A percentile compares a stretch with the other conserved stretches of the same genome.
phyloP scores from a whole-genome alignment of 2,329 filamentous ascomycete species.

The Monilinia polystroma region DNA sequence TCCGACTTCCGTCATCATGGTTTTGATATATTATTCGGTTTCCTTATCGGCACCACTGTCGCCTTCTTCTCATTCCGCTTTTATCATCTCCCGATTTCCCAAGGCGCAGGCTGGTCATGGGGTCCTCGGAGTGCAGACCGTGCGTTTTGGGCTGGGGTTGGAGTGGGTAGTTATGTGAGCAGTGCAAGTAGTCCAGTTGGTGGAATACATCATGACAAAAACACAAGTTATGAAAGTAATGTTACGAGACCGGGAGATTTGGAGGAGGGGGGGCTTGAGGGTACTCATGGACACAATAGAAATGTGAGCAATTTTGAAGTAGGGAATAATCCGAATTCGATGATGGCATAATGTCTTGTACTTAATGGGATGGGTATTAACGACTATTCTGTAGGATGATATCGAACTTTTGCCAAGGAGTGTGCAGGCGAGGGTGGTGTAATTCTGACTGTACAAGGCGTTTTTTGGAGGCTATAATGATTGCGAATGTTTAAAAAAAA shows the following conservation, averaged over 20 bases:
- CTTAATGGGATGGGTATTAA: conserved; percentile 13
- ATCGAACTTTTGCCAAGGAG: conserved; percentile 26
- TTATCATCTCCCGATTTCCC: conserved; percentile 77
- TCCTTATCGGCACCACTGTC: conserved; percentile 68
- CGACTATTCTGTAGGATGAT: conserved; percentile 24
- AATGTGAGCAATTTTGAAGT: conserved; percentile 17
- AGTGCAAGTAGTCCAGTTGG: conserved; percentile 26
- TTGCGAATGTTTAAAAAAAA: background rate
- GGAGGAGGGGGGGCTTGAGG: conserved; percentile 20
- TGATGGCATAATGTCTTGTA: background rate
- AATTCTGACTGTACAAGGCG: background rate
- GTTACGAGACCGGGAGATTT: conserved; percentile 21
- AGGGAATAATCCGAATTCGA: conserved; percentile 5
- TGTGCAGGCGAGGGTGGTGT: background rate
- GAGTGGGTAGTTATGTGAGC: conserved; percentile 42
- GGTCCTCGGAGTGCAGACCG: conserved; percentile 69
- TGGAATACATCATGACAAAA: conserved; percentile 6
- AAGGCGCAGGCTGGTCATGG: conserved; percentile 89
- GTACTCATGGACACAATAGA: conserved; percentile 7
- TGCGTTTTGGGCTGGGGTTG: conserved; percentile 77
- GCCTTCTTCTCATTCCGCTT: conserved; percentile 77
- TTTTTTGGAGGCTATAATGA: background rate
- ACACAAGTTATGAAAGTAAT: conserved; percentile 4
- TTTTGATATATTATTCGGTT: conserved; percentile 90
- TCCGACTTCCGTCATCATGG: conserved; percentile 86